Evolutionary conservation across 1,139 yeast genomes (phyloP), one percentile per base, ranked within the genome.

Genomic region (Magnusiomyces ingens): DNA sequence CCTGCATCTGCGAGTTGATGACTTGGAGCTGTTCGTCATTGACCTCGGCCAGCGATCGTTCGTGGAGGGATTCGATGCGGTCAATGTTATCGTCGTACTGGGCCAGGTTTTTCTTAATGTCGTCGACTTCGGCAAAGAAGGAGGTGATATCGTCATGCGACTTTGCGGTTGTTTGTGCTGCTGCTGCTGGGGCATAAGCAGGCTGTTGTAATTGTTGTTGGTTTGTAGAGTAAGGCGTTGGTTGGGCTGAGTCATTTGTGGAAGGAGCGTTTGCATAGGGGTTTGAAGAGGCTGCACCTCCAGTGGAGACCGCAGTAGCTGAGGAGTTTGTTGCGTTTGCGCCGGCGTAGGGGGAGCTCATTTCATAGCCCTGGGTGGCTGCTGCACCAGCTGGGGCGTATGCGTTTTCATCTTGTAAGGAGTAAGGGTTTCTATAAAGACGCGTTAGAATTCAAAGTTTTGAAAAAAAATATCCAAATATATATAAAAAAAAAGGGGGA

Each of bases 51-150:
- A 93, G 75, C 54, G 93, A 78, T 63, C 86, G 83, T 67, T 84
- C 79, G 74, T 94, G 99, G 65, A 88, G 80, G 59, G 81, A 79
- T 67, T 88, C 87, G 58, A 93, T 84, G 65, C 89, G 78, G 60
- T 84, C 84, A 62, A 93, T 82, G 65, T 89, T 71, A 61, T 76
- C 84, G 63, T 85, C 84, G 72, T 90, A 93, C 68, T 84, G 87
- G 62, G 84, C 89, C 63, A 93, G 79, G 64, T 83, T 84, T 62
- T 81, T 80, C 73, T 90, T 88, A 69, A 93, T 82, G 63, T 80
- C 84, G 67, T 87, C 93, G 60, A 93, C 82, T 66, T 85, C 88
- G 63, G 82, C 79, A 84, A 91, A 90, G 70, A 85, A 91, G 53
- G 77, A 76, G 55, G 84, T 86, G 71, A 85, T 85, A 66, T 84